Conservation (phyloP, 768 basidiomycete genomes). For the Paxillus ammoniavirescens region DNA sequence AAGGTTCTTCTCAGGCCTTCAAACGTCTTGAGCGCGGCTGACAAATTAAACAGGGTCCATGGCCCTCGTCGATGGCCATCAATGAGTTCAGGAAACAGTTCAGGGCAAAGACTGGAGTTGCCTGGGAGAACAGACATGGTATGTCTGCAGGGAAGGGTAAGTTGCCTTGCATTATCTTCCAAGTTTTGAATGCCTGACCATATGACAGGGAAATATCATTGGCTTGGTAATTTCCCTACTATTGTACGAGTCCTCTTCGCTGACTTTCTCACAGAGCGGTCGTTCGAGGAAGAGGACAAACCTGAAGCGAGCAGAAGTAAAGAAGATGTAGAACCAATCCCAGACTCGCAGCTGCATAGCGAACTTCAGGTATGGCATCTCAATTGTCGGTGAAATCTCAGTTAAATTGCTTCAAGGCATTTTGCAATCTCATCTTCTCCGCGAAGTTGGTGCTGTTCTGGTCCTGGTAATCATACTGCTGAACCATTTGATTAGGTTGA, state of each 20-base stretch:
- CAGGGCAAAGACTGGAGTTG: constrained; percentile 47
- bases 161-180: not conserved
- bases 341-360: constrained; percentile 41
- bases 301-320: constrained; percentile 24
- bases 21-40: not conserved
- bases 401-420: constrained; percentile 26
- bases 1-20: constrained; percentile 37
- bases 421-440: constrained; percentile 54
- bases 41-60: constrained; percentile 47
- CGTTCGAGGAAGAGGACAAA: constrained; percentile 51
- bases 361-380: constrained; percentile 42
- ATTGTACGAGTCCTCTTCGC: not conserved
- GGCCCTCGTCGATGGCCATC: constrained; percentile 36
- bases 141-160: constrained; percentile 52
- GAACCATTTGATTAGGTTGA: constrained; percentile 36
- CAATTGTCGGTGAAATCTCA: not conserved
- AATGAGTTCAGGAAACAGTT: constrained; percentile 62
- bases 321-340: constrained; percentile 38
- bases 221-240: constrained; percentile 44
- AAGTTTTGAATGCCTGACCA: not conserved
- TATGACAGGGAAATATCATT: constrained; percentile 54
- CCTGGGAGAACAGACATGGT: constrained; percentile 50
- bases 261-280: constrained; percentile 39
- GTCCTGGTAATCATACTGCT: not conserved
- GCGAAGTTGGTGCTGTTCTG: constrained; percentile 34